Base-by-base conservation (phyloP, 2,329 filamentous ascomycete genomes). In the Aspergillus neotritici region DNA sequence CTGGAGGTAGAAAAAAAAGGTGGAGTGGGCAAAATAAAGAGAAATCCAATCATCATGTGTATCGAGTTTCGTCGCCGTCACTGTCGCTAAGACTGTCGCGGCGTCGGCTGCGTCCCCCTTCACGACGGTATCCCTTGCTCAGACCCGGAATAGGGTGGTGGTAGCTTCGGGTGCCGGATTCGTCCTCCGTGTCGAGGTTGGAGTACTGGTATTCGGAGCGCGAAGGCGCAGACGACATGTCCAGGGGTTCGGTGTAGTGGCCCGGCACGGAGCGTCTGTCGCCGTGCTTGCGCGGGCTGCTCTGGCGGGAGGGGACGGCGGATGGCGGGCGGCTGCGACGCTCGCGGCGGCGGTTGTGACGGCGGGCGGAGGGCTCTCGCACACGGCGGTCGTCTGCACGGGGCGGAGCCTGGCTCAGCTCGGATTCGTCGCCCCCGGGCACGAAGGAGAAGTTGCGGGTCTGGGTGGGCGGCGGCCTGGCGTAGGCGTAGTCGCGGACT, bases 81-180 rank as follows among this genome's bases (percentile, higher is more conserved):
- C 74, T 77, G 49, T 78, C 76, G 55, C 74, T 77, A 61, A 78
- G 57, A 55, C 72, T 76, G 49, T 78, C 75, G 47, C 74, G 67
- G 34, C 74, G 60, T 13, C 66, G 63, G 31, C 71, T 65, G n/a
- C 58, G 55, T 13, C 58, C 56, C 10, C 56, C 57, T 30, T 65
- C 63, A 21, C 66, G 64, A 9, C 66, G 60, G 42, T 69, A 69
- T 8, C 66, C 67, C 50, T 67, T 66, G 46, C 68, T 75, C 53
- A 80, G 51, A 0, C 74, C 76, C 0, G 78, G 76, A 37, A 81
- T 76, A 7, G 77, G 71, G 61, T 78, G 77, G 17, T 74, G 72
- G 53, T 81, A 81, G 37, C 67, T 69, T 60, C 76, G 78, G 10
- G 74, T 77, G 8, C 76, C 74, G 1, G 66, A 66, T 4, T 66